Evolutionary conservation across 2,329 filamentous ascomycete genomes (phyloP).

Genomic region (Colletotrichum liriopes): DNA sequence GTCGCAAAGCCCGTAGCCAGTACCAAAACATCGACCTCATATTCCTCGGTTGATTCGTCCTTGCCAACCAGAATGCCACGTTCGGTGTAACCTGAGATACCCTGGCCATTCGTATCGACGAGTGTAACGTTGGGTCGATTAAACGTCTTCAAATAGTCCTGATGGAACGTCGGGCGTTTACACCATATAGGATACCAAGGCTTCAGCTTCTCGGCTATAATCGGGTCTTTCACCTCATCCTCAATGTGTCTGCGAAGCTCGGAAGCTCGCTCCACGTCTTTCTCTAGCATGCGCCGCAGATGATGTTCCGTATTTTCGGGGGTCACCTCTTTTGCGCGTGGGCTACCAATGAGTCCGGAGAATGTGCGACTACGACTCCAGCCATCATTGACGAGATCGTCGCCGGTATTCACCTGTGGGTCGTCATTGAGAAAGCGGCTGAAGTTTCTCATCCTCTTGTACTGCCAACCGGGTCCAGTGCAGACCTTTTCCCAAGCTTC

Average conservation of each 20-base stretch:
- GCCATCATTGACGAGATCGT: too few relatives aligned
- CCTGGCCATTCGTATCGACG: constrained; percentile 71
- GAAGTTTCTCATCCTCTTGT: constrained; percentile 54
- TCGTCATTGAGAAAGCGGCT: constrained; percentile 49
- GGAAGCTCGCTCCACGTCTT: constrained; percentile 47
- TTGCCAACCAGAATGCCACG: constrained; percentile 59
- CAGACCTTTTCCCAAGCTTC: constrained; percentile 53
- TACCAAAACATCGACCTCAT: constrained; percentile 59
- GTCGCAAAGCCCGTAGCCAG: constrained; percentile 55
- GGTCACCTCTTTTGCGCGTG: constrained; percentile 23
- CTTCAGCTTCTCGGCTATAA: constrained; percentile 67
- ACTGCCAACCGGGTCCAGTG: constrained; percentile 61
- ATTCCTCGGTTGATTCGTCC: constrained; percentile 58
- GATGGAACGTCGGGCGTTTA: constrained; percentile 75
- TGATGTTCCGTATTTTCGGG: constrained; percentile 59
- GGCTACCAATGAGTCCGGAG: neutral
- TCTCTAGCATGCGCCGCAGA: neutral
- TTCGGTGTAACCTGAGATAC: constrained; percentile 61
- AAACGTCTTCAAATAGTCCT: constrained; percentile 72
- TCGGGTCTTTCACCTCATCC: constrained; percentile 64
- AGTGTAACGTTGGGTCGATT: constrained; percentile 72
- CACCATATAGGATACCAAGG: constrained; percentile 75
- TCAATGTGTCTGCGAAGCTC: constrained; percentile 62
- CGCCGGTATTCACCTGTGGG: neutral
- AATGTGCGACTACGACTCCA: too few relatives aligned